A percentile compares a stretch with the other conserved stretches of the same genome.
These are phyloP conservation scores for Lepidium sativum DNA, from an alignment of 345 rosid species.

Conservation along the genomic window DNA sequence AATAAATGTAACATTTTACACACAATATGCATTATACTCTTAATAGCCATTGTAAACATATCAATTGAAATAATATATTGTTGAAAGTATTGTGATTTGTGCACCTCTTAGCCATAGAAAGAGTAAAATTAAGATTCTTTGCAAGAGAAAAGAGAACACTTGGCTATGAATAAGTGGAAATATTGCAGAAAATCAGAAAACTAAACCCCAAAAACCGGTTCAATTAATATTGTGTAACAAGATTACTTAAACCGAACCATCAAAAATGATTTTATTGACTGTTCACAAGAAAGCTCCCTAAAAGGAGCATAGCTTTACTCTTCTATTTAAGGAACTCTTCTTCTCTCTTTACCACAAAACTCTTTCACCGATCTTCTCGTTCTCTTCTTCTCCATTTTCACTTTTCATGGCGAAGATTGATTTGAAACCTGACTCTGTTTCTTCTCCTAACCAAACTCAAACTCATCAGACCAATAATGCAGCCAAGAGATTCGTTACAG, in stretches of 20 bases:
- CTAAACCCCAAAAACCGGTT: background rate
- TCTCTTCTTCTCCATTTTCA: background rate
- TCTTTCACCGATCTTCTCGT: slow-evolving; percentile 10
- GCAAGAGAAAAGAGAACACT: background rate
- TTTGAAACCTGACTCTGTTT: background rate
- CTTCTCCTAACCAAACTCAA: slow-evolving; percentile 1
- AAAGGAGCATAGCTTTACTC: slow-evolving; percentile 32
- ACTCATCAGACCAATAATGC: background rate
- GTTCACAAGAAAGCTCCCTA: slow-evolving; percentile 32
- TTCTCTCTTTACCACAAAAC: slow-evolving; percentile 9
- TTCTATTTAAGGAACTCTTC: slow-evolving; percentile 27
- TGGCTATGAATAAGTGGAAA: slow-evolving; percentile 5
- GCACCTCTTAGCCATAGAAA: too few species aligned
- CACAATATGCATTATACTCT: too few species aligned
- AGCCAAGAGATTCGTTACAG: slow-evolving; percentile 56
- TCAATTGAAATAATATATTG: too few species aligned
- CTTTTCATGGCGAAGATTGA: background rate
- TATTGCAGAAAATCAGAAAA: background rate
- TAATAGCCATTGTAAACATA: too few species aligned
- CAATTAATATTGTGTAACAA: slow-evolving; percentile 9
- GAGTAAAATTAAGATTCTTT: too few species aligned
- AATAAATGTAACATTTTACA: too few species aligned
- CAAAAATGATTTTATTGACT: slow-evolving; percentile 21
- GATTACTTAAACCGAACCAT: background rate
- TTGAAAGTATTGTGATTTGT: too few species aligned